Percentiles rank a stretch among this genome's conserved stretches.
phyloP scores from a whole-genome alignment of 2,329 filamentous ascomycete genomes.

The Trichoderma koningii region DNA sequence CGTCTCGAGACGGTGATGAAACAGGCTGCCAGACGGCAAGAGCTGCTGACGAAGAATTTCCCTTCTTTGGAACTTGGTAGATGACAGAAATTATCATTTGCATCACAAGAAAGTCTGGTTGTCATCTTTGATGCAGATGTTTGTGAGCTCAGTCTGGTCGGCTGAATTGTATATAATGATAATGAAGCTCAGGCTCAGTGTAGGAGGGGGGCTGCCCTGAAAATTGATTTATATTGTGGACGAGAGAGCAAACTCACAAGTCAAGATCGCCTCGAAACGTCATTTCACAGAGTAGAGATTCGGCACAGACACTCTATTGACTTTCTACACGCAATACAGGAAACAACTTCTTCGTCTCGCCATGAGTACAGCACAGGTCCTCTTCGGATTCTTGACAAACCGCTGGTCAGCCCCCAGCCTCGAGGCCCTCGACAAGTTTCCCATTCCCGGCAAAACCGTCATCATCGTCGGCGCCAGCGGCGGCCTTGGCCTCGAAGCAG shows the following conservation, averaged over 20 bases:
- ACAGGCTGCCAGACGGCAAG: background rate
- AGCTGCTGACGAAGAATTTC: background rate
- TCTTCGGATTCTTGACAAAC: constrained; percentile 12
- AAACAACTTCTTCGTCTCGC: no score
- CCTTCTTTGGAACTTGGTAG: background rate
- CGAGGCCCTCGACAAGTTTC: constrained; percentile 9
- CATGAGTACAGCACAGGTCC: background rate
- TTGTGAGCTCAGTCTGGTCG: no score
- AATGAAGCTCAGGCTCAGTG: no score
- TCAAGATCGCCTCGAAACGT: no score
- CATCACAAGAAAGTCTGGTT: background rate
- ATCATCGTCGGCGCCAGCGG: constrained; percentile 45
- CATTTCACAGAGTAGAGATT: no score
- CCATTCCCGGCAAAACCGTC: constrained; percentile 35
- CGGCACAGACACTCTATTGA: no score
- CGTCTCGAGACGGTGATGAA: background rate
- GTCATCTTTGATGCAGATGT: background rate
- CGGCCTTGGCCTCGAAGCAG: constrained; percentile 45
- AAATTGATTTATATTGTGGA: no score
- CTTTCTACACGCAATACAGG: no score
- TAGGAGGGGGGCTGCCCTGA: no score
- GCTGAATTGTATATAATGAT: no score
- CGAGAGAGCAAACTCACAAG: no score
- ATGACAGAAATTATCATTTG: background rate
- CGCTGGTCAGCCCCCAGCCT: constrained; percentile 14